Conservation (phyloP, 441 rosid species). For the Lepidium campestre region DNA sequence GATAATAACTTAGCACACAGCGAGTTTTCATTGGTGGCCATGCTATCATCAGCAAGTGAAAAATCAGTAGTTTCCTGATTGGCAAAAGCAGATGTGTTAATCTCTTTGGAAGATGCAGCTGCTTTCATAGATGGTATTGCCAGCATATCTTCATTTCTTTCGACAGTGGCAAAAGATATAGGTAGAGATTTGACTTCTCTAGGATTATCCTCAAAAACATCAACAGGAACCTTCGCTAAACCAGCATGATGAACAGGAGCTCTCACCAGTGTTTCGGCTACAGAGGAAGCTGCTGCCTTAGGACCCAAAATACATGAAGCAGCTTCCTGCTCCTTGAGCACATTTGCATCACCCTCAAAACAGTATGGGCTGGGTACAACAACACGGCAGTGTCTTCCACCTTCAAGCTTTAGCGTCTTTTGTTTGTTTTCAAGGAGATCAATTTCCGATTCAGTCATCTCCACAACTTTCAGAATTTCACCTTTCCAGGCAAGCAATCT, state of each 20-base stretch:
- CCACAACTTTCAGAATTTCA: slow-evolving; percentile 63
- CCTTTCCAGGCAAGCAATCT: slow-evolving; percentile 64
- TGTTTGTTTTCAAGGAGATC: slow-evolving; percentile 81
- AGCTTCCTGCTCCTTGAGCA: slow-evolving; percentile 33
- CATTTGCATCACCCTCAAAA: slow-evolving; percentile 27
- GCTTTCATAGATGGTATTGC: slow-evolving; percentile 21
- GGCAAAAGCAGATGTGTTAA: slow-evolving; percentile 20
- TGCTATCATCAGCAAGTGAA: slow-evolving; percentile 15
- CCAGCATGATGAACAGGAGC: slow-evolving; percentile 33
- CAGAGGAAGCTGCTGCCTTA: slow-evolving; percentile 41
- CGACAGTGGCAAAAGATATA: slow-evolving; percentile 23
- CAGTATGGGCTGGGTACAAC: slow-evolving; percentile 27
- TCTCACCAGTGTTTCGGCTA: slow-evolving; percentile 32
- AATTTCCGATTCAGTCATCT: slow-evolving; percentile 82
- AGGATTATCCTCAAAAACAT: slow-evolving; percentile 47
- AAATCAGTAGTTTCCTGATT: slow-evolving; percentile 29
- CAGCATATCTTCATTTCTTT: slow-evolving; percentile 28
- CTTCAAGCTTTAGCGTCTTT: slow-evolving; percentile 41
- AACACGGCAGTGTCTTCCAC: slow-evolving; percentile 29
- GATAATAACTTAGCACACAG: slow-evolving; percentile 40
- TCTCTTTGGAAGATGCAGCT: slow-evolving; percentile 22
- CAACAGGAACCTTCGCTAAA: slow-evolving; percentile 29
- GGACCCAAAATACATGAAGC: slow-evolving; percentile 37
- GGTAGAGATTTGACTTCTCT: slow-evolving; percentile 64
- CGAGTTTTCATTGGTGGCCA: slow-evolving; percentile 26